A percentile compares a stretch with the other conserved stretches of the same genome.
These are phyloP conservation scores for Alliaria petiolata DNA, from an alignment of 345 rosid species.

Conservation along the genomic window DNA sequence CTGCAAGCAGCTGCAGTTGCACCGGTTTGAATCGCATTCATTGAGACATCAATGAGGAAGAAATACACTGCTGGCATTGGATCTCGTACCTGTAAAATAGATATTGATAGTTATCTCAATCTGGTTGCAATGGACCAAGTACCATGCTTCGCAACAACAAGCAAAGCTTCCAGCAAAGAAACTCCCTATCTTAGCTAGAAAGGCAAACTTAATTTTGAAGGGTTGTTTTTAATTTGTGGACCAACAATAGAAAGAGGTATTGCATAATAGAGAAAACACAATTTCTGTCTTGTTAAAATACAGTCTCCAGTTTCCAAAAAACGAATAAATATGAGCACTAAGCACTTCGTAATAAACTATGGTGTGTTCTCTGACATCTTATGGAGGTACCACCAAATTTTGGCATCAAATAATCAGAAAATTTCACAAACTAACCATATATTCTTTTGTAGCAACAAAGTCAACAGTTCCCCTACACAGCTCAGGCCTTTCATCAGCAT, in stretches of 20 bases:
- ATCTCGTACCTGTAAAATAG: conserved; percentile 72
- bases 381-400: neutral
- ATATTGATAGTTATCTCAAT: conserved; percentile 12
- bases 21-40: conserved; percentile 93
- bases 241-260: neutral
- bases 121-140: conserved; percentile 11
- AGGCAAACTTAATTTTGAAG: neutral
- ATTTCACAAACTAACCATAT: conserved; percentile 79
- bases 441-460: conserved; percentile 90
- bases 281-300: neutral
- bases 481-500: conserved; percentile 96
- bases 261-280: neutral
- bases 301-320: neutral
- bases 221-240: neutral
- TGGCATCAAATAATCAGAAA: conserved; percentile 17
- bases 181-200: neutral
- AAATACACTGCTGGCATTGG: conserved; percentile 97
- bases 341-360: neutral
- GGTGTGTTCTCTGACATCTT: neutral
- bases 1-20: conserved; percentile 99
- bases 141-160: neutral
- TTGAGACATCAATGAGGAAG: conserved; percentile 92
- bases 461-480: conserved; percentile 93
- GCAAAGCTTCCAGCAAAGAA: neutral
- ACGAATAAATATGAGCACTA: neutral